phyloP scores from a whole-genome alignment of 441 rosid species.

The Biscutella laevigata region DNA sequence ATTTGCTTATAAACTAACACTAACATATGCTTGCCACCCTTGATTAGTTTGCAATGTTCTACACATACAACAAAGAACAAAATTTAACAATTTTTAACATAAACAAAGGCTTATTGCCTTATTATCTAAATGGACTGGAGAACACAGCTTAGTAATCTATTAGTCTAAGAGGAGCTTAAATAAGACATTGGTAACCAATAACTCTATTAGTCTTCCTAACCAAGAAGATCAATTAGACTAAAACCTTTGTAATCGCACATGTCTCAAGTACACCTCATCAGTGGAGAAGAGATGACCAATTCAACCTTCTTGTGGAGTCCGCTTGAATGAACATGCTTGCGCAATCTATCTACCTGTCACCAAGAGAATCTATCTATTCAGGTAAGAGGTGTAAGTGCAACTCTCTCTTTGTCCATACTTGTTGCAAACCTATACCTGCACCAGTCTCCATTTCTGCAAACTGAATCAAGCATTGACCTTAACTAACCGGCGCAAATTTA shows the following conservation, averaged over 20 bases:
- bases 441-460: constrained; percentile 67
- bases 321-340: constrained; percentile 65
- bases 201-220: neutral
- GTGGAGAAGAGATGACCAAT: constrained; percentile 71
- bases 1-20: neutral
- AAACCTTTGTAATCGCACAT: neutral
- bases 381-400: neutral
- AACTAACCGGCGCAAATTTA: too few relatives aligned
- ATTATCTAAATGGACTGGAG: too few relatives aligned
- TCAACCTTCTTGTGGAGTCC: constrained; percentile 78
- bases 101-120: too few relatives aligned
- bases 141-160: neutral
- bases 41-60: neutral
- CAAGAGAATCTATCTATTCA: constrained; percentile 9
- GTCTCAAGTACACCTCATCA: constrained; percentile 53
- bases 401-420: constrained; percentile 31
- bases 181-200: neutral
- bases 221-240: neutral
- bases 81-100: too few relatives aligned
- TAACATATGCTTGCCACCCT: neutral
- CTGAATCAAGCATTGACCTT: constrained; percentile 15
- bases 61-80: too few relatives aligned
- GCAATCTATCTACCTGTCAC: constrained; percentile 69
- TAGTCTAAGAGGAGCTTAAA: neutral
- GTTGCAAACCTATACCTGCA: constrained; percentile 60